Percentiles rank a stretch among this genome's conserved stretches.
Evolutionary conservation across 345 rosid genomes (phyloP).

Genomic region (Eucalyptus microcorys): DNA sequence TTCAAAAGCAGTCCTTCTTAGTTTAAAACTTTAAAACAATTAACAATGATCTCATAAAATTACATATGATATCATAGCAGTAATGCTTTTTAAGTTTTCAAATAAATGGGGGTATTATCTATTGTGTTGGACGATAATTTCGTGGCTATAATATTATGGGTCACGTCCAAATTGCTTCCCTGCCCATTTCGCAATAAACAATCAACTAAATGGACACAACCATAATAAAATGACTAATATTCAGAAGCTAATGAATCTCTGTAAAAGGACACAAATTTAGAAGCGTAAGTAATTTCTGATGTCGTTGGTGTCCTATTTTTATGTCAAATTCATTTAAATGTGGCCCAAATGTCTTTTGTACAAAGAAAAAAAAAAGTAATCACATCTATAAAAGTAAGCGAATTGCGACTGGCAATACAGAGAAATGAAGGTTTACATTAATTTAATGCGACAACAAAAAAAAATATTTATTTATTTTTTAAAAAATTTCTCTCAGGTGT

Average conservation of each 20-base stretch:
- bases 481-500: not conserved
- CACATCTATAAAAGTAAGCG: not conserved
- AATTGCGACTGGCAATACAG: not conserved
- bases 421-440: not conserved
- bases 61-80: rapidly evolving
- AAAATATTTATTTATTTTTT: too few species aligned
- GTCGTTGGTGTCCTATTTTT: not conserved
- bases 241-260: not conserved
- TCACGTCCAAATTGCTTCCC: not conserved
- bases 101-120: not conserved
- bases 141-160: not conserved
- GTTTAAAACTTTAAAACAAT: not conserved
- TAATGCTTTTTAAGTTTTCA: rapidly evolving
- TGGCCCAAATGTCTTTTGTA: not conserved
- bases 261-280: not conserved
- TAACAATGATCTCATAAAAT: not conserved
- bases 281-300: not conserved
- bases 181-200: not conserved
- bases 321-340: not conserved
- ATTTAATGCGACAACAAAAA: not conserved
- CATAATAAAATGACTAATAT: not conserved
- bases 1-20: too few species aligned
- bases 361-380: not conserved
- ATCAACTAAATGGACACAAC: not conserved
- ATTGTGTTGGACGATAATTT: not conserved